A percentile compares a stretch with the other conserved stretches of the same genome.
Conservation (phyloP, 805 yeast genomes). For the Cyberlindnera misumaiensis region DNA sequence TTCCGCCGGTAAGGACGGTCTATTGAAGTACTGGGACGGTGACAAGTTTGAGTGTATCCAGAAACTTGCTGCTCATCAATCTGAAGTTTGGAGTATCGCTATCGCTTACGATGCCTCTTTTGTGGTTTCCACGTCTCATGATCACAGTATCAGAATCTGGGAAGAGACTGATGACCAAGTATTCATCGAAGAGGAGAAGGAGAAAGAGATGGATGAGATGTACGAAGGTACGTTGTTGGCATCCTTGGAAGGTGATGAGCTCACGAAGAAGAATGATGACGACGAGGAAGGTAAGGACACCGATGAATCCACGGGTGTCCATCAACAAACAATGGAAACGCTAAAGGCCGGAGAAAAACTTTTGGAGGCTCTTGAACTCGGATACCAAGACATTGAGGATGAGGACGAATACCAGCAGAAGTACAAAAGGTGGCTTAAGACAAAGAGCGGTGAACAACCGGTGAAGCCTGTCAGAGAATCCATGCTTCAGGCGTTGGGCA, state of each 20-base stretch:
- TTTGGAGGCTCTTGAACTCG: slow-evolving; percentile 87
- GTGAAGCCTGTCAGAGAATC: slow-evolving; percentile 59
- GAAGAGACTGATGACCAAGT: slow-evolving; percentile 88
- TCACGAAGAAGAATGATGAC: slow-evolving; percentile 30
- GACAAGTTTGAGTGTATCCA: slow-evolving; percentile 93
- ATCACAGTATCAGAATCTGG: slow-evolving; percentile 92
- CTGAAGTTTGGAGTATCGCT: slow-evolving; percentile 92
- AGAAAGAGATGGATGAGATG: slow-evolving; percentile 87
- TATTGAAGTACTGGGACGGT: slow-evolving; percentile 97
- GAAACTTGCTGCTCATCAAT: slow-evolving; percentile 77
- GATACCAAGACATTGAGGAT: slow-evolving; percentile 60
- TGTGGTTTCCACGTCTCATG: slow-evolving; percentile 83
- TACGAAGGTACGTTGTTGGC: slow-evolving; percentile 77
- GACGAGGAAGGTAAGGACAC: slow-evolving; percentile 33
- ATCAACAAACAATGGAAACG: slow-evolving; percentile 82
- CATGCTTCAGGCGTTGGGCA: slow-evolving; percentile 63
- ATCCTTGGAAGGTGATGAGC: slow-evolving; percentile 54
- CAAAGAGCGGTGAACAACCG: slow-evolving; percentile 43
- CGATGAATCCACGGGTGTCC: slow-evolving; percentile 58
- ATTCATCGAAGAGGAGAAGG: slow-evolving; percentile 95
- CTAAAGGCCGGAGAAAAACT: slow-evolving; percentile 90
- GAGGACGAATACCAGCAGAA: slow-evolving; percentile 42
- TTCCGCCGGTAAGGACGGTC: slow-evolving; percentile 82
- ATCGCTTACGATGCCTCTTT: slow-evolving; percentile 64
- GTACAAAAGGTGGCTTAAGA: slow-evolving; percentile 33